A percentile compares a stretch with the other conserved stretches of the same genome.
Evolutionary conservation across 495 filamentous ascomycete species (phyloP).

Genomic region (Penicillium verhagenii): DNA sequence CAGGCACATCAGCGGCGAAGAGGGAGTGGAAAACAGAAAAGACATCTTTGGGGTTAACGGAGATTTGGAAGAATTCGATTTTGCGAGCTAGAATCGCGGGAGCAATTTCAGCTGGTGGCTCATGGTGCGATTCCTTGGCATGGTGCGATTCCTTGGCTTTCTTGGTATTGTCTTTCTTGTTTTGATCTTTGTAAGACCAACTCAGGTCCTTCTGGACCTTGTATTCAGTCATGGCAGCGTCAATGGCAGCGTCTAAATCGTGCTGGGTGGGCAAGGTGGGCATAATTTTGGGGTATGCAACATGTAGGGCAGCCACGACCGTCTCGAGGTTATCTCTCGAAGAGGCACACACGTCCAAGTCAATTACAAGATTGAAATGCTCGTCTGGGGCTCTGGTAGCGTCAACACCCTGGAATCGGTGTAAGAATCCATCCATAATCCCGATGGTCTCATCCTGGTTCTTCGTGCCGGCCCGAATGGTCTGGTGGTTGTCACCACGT

Average conservation of each 20-base stretch:
- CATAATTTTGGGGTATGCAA: conserved; percentile 72
- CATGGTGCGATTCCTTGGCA: too few relatives aligned
- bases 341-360: conserved; percentile 71
- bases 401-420: conserved; percentile 78
- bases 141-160: conserved; percentile 24
- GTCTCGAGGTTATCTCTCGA: conserved; percentile 87
- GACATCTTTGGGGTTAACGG: conserved; percentile 58
- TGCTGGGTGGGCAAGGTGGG: conserved; percentile 63
- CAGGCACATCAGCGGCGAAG: conserved; percentile 49
- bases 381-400: conserved; percentile 63
- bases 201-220: conserved; percentile 71
- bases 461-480: conserved; percentile 78
- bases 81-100: conserved; percentile 42
- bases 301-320: conserved; percentile 66
- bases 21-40: conserved; percentile 60
- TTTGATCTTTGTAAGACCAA: conserved; percentile 38
- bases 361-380: conserved; percentile 76
- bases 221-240: conserved; percentile 73
- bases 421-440: conserved; percentile 95
- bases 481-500: conserved; percentile 96
- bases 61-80: conserved; percentile 83
- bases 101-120: conserved; percentile 6
- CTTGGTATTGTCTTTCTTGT: conserved; percentile 43
- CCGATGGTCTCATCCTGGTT: conserved; percentile 65
- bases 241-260: conserved; percentile 80